Percentiles rank a stretch among this genome's conserved stretches.
phyloP scores from a whole-genome alignment of 2,329 filamentous ascomycete species.

The Raffaelea albimanens region DNA sequence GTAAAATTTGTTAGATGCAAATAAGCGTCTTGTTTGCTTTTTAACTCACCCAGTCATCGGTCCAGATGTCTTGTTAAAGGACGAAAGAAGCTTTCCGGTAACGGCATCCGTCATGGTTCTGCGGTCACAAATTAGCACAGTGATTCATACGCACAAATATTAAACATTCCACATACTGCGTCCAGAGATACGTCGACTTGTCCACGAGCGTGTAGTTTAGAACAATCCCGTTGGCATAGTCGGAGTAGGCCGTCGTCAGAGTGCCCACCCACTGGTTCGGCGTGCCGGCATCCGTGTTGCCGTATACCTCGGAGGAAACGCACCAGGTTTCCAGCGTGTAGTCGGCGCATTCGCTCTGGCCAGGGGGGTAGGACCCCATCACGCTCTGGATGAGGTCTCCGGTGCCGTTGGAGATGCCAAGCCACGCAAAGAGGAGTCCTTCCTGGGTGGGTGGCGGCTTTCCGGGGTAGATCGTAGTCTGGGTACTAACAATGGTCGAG shows the following conservation, averaged over 20 bases:
- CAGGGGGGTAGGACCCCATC: background rate
- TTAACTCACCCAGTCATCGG: background rate
- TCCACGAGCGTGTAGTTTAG: background rate
- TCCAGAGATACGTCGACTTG: background rate
- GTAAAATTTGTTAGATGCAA: no score
- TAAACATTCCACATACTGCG: background rate
- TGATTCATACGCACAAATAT: background rate
- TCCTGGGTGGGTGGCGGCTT: background rate
- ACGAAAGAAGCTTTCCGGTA: background rate
- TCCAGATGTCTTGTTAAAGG: background rate
- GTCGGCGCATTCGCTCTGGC: background rate
- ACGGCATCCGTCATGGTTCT: background rate
- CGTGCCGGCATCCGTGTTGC: background rate
- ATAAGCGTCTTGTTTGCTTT: no score
- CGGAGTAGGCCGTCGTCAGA: background rate
- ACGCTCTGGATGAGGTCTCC: conserved; percentile 1
- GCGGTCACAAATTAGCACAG: background rate
- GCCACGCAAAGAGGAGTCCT: background rate
- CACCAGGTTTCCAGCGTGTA: background rate
- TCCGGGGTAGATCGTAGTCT: background rate
- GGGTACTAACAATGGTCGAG: background rate
- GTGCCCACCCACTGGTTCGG: background rate
- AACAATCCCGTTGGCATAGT: background rate
- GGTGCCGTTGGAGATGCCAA: conserved; percentile 2
- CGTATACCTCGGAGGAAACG: background rate